Evolutionary conservation across 1,284 basidiomycete genomes (phyloP), one percentile per base, ranked within the genome.

Genomic region (Moesziomyces aphidis): DNA sequence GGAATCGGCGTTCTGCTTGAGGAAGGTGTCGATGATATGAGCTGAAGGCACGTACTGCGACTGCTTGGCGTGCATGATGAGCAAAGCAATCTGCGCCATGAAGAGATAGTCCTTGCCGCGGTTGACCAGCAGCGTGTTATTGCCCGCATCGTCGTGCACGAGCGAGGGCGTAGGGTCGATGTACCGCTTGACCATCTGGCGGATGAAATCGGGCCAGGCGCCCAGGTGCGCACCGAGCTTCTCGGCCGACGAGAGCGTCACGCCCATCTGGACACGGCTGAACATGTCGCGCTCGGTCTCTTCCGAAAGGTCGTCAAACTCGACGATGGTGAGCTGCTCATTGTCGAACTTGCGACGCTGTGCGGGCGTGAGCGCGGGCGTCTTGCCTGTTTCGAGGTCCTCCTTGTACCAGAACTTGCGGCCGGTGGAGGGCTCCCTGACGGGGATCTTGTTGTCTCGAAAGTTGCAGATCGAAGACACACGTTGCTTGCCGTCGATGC

Each of bases 401-500:
- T 75, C 73, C 23, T 76, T 69, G 61, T 57, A 77, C 63, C 63
- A 77, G 56, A 69, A 76, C 26, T 23, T 58, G 31, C 50, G 46
- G 17, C 62, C 56, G 2, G 73, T 62, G 4, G 49, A 47, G 1
- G 76, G 71, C 50, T 76, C 73, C 22, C 26, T 62, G 50, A 75
- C 63, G 7, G 72, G 67, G 22, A 78, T 70, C 42, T 74, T 21
- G 61, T 74, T 74, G 50, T 63, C 51, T 22, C 77, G 52, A 44
- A 79, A 79, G 10, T 44, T 44, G 55, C 60, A 67, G 45, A 79
- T 62, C 10, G 77, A 77, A 22, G 77, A 77, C 26, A 79, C 49
- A 23, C 77, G 71, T 47, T 79, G 76, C 52, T 79, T 79, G 28
- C 77, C 77, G 47, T 79, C 77, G 55, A 79, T 76, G 51, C 77